Conservation (phyloP, 2,329 filamentous ascomycete species). For the Myotisia sp. region DNA sequence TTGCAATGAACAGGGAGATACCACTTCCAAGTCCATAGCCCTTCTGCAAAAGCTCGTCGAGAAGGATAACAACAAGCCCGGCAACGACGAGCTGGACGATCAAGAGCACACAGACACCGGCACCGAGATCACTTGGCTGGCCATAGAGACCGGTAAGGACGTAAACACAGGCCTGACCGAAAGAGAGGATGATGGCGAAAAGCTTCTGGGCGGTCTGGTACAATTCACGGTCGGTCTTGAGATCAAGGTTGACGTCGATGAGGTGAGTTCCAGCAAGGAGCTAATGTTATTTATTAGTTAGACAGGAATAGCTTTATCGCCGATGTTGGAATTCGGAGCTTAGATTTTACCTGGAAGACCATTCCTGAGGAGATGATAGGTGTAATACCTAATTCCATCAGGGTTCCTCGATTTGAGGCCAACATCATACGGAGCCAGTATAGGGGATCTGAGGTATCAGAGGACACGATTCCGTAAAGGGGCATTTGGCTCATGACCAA, state of each 20-base stretch:
- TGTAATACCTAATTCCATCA: conserved; percentile 94
- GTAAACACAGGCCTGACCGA: conserved; percentile 94
- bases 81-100: conserved; percentile 96
- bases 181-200: conserved; percentile 92
- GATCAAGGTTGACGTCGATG: conserved; percentile 99
- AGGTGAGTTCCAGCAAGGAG: conserved; percentile 97
- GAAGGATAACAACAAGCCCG: conserved; percentile 95
- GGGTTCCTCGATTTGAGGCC: conserved; percentile 90
- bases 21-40: conserved; percentile 96
- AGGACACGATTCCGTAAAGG: conserved; percentile 96
- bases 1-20: conserved; percentile 98
- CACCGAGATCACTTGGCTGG: conserved; percentile 87
- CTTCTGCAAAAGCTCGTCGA: conserved; percentile 98
- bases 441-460: conserved; percentile 91
- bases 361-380: conserved; percentile 99
- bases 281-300: too few species aligned
- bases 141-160: conserved; percentile 97
- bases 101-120: conserved; percentile 93
- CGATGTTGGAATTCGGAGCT: conserved; percentile 8
- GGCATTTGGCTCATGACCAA: conserved; percentile 99
- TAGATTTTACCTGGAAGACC: conserved; percentile 71
- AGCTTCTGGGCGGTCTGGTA: conserved; percentile 99
- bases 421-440: conserved; percentile 99
- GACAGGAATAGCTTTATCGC: background rate
- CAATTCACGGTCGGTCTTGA: conserved; percentile 98